Evolutionary conservation across 768 basidiomycete species (phyloP), one percentile per base, ranked within the genome.

Genomic region (Mycena chlorophos): DNA sequence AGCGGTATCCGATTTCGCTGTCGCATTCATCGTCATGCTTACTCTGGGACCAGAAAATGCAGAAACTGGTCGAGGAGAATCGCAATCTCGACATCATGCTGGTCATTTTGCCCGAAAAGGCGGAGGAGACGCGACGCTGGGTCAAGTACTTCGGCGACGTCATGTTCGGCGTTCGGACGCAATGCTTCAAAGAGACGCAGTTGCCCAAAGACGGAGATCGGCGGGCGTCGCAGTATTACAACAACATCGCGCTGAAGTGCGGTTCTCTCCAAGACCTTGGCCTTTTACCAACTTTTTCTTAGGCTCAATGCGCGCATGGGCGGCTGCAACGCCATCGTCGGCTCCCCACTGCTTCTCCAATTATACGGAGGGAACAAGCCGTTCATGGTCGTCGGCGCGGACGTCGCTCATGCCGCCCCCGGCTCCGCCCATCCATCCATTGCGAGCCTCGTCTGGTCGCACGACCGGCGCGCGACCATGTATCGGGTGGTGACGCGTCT

Each of bases 131-230:
- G 0, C 66, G 78, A 10, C 67, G 67, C 5, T 46, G 56, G 0
- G 71, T 83, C 12, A 83, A 83, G 42, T 71, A 70, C 12, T 74
- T 68, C 60, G 79, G 81, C 0, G 82, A 83, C 57, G 26, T 51
- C 1, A 19, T 49, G 17, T 8, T 54, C 3, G 64, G 64, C 58
- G 58, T 76, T 1, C 61, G 70, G 1, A 77, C 77, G 0, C 75
- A 77, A 40, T 78, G 76, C 57, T 61, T 76, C n/a, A 64, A 66
- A 0, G 54, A 51, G 51, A 4, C 70, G 60, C 56, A 63, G 57
- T n/a, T 51, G 5, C 30, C 37, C 70, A 62, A 71, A 43, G 16
- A 16, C 10, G 40, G 40, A 16, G 40, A 43, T 23, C 40, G 40
- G 16, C 10, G 8, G 10, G 40, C 40, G 8, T 43, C 40, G 28